Evolutionary conservation across 176 grass and related monocot genomes (phyloP).

Genomic region (Pontederia crassipes): DNA sequence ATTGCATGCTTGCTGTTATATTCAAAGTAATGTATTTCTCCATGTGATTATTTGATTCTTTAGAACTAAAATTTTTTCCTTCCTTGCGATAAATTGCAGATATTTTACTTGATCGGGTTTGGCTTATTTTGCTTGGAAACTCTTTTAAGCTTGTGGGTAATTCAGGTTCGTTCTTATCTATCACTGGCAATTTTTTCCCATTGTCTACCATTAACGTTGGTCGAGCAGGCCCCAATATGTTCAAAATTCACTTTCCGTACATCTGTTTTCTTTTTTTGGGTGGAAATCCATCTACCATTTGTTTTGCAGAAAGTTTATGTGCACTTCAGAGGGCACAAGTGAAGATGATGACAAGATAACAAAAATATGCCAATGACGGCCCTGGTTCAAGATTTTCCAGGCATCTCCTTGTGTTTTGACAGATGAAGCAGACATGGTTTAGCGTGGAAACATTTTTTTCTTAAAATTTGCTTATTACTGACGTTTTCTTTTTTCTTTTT

Average conservation of each 20-base stretch:
- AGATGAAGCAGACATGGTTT: too few relatives aligned
- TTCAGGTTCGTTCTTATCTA: slow-evolving; percentile 56
- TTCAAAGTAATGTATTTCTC: neutral
- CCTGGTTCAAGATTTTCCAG: too few relatives aligned
- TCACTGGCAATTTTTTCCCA: neutral
- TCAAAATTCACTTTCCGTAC: neutral
- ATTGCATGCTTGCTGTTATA: too few relatives aligned
- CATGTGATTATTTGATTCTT: neutral
- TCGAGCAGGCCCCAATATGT: neutral
- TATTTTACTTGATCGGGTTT: slow-evolving; percentile 79
- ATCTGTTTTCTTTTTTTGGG: neutral
- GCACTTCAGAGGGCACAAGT: slow-evolving; percentile 3
- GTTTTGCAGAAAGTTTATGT: slow-evolving; percentile 2
- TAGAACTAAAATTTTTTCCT: neutral
- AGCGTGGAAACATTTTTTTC: too few relatives aligned
- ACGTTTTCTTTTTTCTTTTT: too few relatives aligned
- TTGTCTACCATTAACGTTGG: neutral
- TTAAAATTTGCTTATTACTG: too few relatives aligned
- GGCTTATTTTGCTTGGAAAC: slow-evolving; percentile 88
- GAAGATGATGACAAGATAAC: neutral
- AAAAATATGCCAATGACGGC: too few relatives aligned
- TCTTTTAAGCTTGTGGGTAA: slow-evolving; percentile 73
- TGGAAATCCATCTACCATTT: neutral
- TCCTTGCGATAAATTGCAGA: slow-evolving; percentile 28
- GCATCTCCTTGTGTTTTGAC: too few relatives aligned